Conservation (phyloP, 345 rosid species). For the Psidium friedrichsthalianum region DNA sequence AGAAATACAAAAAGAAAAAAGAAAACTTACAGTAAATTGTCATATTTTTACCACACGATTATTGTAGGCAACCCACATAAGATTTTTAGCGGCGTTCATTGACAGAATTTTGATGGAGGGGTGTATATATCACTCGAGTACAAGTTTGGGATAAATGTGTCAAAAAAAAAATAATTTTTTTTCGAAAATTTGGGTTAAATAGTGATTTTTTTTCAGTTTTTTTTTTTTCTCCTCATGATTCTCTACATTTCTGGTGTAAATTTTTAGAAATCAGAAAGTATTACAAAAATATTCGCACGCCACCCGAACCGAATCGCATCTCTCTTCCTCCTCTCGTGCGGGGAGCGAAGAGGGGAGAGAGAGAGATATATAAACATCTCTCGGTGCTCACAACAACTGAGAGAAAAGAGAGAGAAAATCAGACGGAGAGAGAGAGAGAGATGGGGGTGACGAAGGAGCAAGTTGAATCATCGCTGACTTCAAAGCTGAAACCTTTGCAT, state of each 20-base stretch:
- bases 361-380: neutral
- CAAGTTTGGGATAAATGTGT: too few relatives aligned
- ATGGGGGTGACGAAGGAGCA: slow-evolving; percentile 82
- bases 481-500: slow-evolving; percentile 64
- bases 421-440: neutral
- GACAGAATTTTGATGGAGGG: too few relatives aligned
- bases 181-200: too few relatives aligned
- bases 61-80: too few relatives aligned
- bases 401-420: neutral
- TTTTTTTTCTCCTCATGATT: neutral
- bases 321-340: neutral
- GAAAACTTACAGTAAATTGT: too few relatives aligned
- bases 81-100: too few relatives aligned
- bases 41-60: too few relatives aligned
- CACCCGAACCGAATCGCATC: neutral
- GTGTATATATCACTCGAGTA: too few relatives aligned
- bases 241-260: neutral
- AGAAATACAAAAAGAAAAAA: too few relatives aligned
- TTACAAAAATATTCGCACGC: neutral
- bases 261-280: neutral
- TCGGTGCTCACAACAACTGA: neutral
- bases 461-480: slow-evolving; percentile 55
- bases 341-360: neutral
- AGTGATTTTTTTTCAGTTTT: too few relatives aligned
- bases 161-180: too few relatives aligned